Evolutionary conservation across 257 asterid species (phyloP).

Genomic region (Penstemon barbatus): DNA sequence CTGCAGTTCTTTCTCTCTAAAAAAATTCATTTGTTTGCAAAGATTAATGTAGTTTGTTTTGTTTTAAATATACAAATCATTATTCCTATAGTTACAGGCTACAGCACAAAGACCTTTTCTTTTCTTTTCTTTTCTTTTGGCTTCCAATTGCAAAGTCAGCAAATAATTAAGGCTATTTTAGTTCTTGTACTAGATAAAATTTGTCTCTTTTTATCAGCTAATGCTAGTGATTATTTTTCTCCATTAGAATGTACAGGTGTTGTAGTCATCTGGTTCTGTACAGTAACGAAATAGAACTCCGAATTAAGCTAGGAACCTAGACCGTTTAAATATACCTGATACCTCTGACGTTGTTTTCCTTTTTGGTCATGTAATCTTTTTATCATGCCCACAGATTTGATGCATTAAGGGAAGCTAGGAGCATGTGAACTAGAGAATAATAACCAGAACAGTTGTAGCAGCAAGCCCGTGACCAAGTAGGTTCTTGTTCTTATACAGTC

Average conservation of each 20-base stretch:
- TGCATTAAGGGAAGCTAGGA: background rate
- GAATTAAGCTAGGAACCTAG: background rate
- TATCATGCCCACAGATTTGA: background rate
- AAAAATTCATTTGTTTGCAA: too few species aligned
- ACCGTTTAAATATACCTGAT: background rate
- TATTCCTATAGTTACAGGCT: background rate
- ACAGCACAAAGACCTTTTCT: background rate
- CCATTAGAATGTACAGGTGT: background rate
- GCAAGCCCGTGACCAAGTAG: background rate
- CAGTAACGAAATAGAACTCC: background rate
- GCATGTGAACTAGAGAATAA: background rate
- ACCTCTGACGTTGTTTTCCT: background rate
- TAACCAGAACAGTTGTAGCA: background rate
- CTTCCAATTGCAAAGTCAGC: background rate
- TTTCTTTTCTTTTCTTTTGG: background rate
- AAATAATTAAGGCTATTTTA: background rate
- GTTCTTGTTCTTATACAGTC: background rate
- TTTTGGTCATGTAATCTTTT: background rate
- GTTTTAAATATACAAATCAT: too few species aligned
- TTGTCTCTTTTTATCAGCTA: background rate
- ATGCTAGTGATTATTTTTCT: background rate
- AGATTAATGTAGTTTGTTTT: too few species aligned
- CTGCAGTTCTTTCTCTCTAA: too few species aligned
- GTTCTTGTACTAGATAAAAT: background rate
- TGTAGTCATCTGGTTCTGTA: background rate